Conservation (phyloP, 2,329 filamentous ascomycete genomes). For the Sarocladiaceae sp. region DNA sequence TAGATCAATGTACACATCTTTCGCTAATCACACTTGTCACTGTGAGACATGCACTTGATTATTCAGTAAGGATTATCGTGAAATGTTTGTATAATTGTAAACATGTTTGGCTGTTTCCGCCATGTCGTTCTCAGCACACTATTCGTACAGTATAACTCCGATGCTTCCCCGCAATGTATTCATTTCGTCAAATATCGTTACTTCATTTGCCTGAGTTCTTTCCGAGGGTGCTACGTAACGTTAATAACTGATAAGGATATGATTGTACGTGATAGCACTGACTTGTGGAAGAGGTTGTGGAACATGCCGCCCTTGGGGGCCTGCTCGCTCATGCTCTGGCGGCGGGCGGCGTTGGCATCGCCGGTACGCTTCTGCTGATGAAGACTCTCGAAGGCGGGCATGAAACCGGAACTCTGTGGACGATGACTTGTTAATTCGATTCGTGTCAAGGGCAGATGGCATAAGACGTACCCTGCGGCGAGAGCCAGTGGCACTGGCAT, state of each 20-base stretch:
- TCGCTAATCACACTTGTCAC: too few species aligned
- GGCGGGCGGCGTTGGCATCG: constrained; percentile 41
- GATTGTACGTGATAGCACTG: constrained; percentile 18
- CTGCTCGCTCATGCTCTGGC: constrained; percentile 53
- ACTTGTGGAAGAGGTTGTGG: constrained; percentile 56
- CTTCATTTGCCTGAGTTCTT: constrained; percentile 20
- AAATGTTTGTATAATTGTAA: too few species aligned
- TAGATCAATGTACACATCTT: too few species aligned
- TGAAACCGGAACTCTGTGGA: constrained; percentile 42
- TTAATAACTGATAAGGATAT: constrained; percentile 6
- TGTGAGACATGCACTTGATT: too few species aligned
- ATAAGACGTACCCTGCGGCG: constrained; percentile 26
- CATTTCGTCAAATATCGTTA: neutral
- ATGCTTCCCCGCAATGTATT: neutral
- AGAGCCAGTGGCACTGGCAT: constrained; percentile 15
- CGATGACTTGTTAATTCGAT: too few species aligned
- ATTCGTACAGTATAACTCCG: neutral
- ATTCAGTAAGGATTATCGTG: too few species aligned
- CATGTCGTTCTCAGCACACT: too few species aligned
- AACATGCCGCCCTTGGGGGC: constrained; percentile 44
- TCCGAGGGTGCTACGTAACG: constrained; percentile 23
- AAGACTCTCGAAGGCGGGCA: constrained; percentile 46
- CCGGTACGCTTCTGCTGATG: constrained; percentile 45
- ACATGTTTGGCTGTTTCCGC: too few species aligned
- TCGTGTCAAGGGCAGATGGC: neutral